Base-by-base conservation (phyloP, 2,329 filamentous ascomycete genomes). In the Neonectria faginata region DNA sequence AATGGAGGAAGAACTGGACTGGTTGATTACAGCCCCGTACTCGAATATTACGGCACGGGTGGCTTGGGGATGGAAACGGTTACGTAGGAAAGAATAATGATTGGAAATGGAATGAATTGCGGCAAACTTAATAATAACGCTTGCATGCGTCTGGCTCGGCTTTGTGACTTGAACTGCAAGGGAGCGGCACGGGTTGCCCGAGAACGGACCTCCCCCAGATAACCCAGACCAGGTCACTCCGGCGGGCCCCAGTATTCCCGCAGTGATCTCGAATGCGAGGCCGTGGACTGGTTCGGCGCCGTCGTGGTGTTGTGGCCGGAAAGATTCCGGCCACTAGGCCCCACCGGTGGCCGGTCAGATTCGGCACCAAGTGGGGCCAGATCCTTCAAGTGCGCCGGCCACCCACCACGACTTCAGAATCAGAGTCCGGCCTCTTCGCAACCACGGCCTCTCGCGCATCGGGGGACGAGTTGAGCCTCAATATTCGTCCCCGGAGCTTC, bases 251-350 rank as follows among this genome's bases (percentile, higher is more conserved):
- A 56, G 53, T 55, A 50, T 36, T 39, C 18, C 51, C 18, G 39
- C 51, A 25, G 6, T 52, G 25, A 66, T 66, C 45, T 53, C 57
- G 52, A 64, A 60, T 66, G n/a, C 44, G 51, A 58, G 20, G 50
- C 45, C 51, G 56, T 42, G 41, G 42, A 56, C 51, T 36, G 57
- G 42, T 51, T 72, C 72, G 71, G 72, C 52, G 71, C 74, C 74
- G 73, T 71, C 68, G 50, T 74, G 68, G 72, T 68, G 61, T 57
- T 47, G 64, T 74, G 76, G 76, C 76, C 76, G 76, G 76, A 78
- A 78, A 54, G 2, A 56, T 78, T 78, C 75, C 76, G 75, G 76
- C 75, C 75, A 75, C 60, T 51, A 60, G 50, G 64, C 69, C 73
- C 64, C 58, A 61, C 60, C 44, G 20, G 50, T 61, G 64, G 66